Conservation (phyloP, 768 basidiomycete species). For the Naganishia vishniacii region DNA sequence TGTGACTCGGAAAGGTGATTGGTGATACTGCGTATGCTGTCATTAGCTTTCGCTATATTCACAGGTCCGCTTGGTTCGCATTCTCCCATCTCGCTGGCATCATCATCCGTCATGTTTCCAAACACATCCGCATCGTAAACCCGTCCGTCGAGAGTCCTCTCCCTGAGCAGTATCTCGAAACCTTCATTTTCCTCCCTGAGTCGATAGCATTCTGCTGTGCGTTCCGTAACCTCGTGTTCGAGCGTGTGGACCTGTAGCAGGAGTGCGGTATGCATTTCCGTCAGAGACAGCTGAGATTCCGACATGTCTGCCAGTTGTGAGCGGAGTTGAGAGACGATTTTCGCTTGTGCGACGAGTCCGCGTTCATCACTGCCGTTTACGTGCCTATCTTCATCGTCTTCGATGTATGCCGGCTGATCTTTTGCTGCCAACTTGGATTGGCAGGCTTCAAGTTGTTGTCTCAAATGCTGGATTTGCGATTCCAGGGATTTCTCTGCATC, state of each 20-base stretch:
- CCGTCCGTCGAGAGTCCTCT: conserved; percentile 78
- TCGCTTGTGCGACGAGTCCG: not conserved
- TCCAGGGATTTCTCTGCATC: conserved; percentile 36
- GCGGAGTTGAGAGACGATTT: not conserved
- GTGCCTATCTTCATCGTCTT: not conserved
- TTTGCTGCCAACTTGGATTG: not conserved
- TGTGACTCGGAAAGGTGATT: too few species aligned
- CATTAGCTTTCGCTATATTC: too few species aligned
- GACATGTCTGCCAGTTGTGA: conserved; percentile 3
- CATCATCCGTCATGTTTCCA: conserved; percentile 12
- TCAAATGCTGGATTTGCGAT: conserved; percentile 25
- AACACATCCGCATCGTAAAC: conserved; percentile 12
- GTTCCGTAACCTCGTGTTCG: conserved; percentile 67
- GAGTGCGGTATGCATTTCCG: conserved; percentile 1
- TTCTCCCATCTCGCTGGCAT: not conserved
- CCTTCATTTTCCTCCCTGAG: conserved; percentile 84
- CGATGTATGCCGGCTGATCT: not conserved
- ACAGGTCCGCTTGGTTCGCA: too few species aligned
- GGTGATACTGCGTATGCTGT: too few species aligned
- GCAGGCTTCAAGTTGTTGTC: not conserved
- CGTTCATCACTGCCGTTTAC: not conserved
- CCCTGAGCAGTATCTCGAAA: conserved; percentile 86
- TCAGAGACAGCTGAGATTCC: not conserved
- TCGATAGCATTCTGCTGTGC: conserved; percentile 79
- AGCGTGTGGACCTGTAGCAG: conserved; percentile 9